These are phyloP conservation scores for Reticulascus tulasneorum DNA, from an alignment of 2,329 filamentous ascomycete genomes.

Conservation along the genomic window DNA sequence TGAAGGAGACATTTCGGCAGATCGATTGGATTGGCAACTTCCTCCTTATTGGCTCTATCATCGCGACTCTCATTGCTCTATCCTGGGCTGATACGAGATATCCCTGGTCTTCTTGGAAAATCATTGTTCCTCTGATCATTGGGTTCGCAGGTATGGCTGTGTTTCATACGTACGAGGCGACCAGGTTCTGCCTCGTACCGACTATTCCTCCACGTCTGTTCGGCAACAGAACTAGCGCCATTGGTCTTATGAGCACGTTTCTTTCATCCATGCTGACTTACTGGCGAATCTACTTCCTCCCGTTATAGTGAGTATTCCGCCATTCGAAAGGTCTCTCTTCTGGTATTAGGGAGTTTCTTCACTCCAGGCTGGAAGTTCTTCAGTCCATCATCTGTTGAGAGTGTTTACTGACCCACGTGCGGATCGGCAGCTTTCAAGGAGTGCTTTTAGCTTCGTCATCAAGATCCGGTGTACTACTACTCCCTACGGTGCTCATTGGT, in stretches of 20 bases:
- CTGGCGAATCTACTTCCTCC: slow-evolving; percentile 1
- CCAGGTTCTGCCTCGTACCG: slow-evolving; percentile 4
- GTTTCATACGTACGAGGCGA: not conserved
- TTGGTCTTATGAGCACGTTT: slow-evolving; percentile 20
- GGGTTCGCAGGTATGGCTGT: not conserved
- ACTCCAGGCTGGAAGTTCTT: no score
- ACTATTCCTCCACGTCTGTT: slow-evolving; percentile 14
- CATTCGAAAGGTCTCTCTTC: no score
- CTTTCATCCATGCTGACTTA: slow-evolving; percentile 13
- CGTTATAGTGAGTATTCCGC: no score
- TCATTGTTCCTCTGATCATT: not conserved
- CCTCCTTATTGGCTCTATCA: slow-evolving; percentile 12
- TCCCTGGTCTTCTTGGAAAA: slow-evolving; percentile 6
- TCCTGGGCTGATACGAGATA: not conserved
- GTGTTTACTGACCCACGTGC: no score
- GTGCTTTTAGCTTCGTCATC: not conserved
- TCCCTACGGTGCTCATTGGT: not conserved
- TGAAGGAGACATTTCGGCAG: slow-evolving; percentile 6
- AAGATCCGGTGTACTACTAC: not conserved
- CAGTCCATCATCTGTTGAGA: no score
- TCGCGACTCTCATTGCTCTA: slow-evolving; percentile 12
- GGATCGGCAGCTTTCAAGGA: no score
- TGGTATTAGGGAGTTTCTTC: no score
- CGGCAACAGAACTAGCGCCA: slow-evolving; percentile 10
- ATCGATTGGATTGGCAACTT: slow-evolving; percentile 15